Conservation (phyloP, 441 rosid species). For the Erodium trifolium region DNA sequence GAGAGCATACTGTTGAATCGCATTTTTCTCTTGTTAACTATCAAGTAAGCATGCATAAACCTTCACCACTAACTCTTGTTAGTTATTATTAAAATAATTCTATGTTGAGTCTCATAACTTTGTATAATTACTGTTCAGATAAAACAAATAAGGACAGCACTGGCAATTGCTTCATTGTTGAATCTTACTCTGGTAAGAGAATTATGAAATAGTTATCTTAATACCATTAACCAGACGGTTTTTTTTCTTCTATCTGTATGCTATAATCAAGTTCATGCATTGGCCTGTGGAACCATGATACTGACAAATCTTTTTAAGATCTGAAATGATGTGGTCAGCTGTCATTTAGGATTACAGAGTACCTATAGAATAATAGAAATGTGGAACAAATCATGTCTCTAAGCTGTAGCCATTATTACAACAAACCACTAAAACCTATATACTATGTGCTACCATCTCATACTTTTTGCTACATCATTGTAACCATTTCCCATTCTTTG, state of each 20-base stretch:
- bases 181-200: slow-evolving; percentile 83
- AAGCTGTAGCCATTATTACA: background rate
- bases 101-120: slow-evolving; percentile 22
- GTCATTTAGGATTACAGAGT: background rate
- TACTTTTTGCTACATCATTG: background rate
- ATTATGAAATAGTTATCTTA: background rate
- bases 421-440: background rate
- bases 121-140: slow-evolving; percentile 39
- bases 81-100: slow-evolving; percentile 4
- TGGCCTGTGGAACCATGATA: background rate
- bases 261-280: background rate
- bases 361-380: background rate
- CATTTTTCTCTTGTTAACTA: slow-evolving; percentile 78
- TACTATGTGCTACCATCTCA: background rate
- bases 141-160: slow-evolving; percentile 84
- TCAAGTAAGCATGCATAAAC: slow-evolving; percentile 50
- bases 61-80: slow-evolving; percentile 15
- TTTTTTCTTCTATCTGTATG: background rate
- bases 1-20: slow-evolving; percentile 64
- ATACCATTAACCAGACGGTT: background rate
- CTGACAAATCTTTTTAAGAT: background rate
- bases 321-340: background rate
- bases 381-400: background rate
- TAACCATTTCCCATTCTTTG: background rate
- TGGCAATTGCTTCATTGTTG: slow-evolving; percentile 76